Evolutionary conservation across 2,329 filamentous ascomycete genomes (phyloP).

Genomic region (Cladophialophora exuberans): DNA sequence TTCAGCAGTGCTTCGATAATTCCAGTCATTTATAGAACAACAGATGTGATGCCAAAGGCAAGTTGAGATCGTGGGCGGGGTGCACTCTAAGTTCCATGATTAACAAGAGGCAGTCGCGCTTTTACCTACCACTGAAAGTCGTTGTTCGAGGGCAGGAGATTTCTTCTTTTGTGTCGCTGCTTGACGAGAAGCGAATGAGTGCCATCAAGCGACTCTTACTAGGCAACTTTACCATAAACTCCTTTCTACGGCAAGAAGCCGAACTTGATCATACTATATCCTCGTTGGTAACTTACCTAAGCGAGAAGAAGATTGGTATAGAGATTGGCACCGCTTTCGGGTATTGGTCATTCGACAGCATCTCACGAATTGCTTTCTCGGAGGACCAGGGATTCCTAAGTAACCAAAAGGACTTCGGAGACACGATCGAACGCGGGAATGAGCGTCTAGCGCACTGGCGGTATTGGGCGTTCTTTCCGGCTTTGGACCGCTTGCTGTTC

Average conservation of each 20-base stretch:
- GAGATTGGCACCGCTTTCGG: conserved; percentile 5
- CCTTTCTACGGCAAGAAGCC: conserved; percentile 75
- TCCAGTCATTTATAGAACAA: conserved; percentile 20
- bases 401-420: conserved; percentile 9
- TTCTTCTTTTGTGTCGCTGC: conserved; percentile 2
- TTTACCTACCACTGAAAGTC: conserved; percentile 4
- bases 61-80: not conserved
- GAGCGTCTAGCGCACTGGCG: conserved; percentile 13
- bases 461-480: conserved; percentile 10
- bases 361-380: conserved; percentile 17
- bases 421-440: conserved; percentile 4
- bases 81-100: not conserved
- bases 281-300: conserved; percentile 6
- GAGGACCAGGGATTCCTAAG: conserved; percentile 15
- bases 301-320: conserved; percentile 1
- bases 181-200: conserved; percentile 18
- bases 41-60: conserved; percentile 21
- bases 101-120: conserved; percentile 12
- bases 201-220: conserved; percentile 81
- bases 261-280: conserved; percentile 66
- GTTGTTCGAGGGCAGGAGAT: conserved; percentile 16
- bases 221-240: conserved; percentile 64
- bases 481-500: conserved; percentile 19
- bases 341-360: conserved; percentile 20
- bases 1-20: conserved; percentile 22